Conservation (phyloP, 441 rosid genomes). For the Pelargonium cotyledonis region DNA sequence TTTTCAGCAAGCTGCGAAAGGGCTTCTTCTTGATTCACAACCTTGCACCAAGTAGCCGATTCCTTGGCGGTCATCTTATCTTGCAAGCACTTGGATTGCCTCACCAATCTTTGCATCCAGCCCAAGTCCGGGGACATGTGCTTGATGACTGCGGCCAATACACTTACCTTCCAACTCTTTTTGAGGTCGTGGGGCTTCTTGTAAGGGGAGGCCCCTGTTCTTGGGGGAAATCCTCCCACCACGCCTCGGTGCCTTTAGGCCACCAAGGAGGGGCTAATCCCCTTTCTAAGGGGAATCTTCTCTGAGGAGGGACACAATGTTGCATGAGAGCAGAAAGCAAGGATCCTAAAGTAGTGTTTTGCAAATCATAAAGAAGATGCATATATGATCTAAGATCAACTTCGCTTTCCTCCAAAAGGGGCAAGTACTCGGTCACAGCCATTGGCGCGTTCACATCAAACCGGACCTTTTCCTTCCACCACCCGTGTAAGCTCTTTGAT, state of each 20-base stretch:
- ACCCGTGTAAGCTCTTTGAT: slow-evolving; percentile 86
- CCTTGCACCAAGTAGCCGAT: slow-evolving; percentile 94
- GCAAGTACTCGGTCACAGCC: slow-evolving; percentile 57
- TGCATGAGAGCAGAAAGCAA: slow-evolving; percentile 92
- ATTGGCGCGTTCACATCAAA: slow-evolving; percentile 95
- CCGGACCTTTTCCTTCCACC: slow-evolving; percentile 99
- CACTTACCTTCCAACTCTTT: slow-evolving; percentile 98
- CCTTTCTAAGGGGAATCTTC: slow-evolving; percentile 88
- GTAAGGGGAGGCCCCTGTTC: slow-evolving; percentile 73
- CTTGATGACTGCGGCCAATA: slow-evolving; percentile 88
- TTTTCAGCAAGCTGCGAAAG: slow-evolving; percentile 31
- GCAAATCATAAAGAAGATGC: slow-evolving; percentile 61
- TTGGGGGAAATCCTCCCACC: slow-evolving; percentile 73
- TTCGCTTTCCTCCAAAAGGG: slow-evolving; percentile 24
- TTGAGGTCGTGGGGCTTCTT: slow-evolving; percentile 92
- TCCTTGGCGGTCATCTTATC: slow-evolving; percentile 99
- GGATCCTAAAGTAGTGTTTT: slow-evolving; percentile 92
- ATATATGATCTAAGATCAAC: slow-evolving; percentile 52
- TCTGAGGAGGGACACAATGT: slow-evolving; percentile 95
- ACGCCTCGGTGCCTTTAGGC: slow-evolving; percentile 86
- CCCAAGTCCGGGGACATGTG: slow-evolving; percentile 96
- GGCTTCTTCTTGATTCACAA: slow-evolving; percentile 76
- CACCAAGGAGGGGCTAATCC: slow-evolving; percentile 93
- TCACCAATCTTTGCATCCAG: slow-evolving; percentile 79
- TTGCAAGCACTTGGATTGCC: slow-evolving; percentile 96